phyloP scores from a whole-genome alignment of 805 yeast species.

The Myxozyma neotropica region DNA sequence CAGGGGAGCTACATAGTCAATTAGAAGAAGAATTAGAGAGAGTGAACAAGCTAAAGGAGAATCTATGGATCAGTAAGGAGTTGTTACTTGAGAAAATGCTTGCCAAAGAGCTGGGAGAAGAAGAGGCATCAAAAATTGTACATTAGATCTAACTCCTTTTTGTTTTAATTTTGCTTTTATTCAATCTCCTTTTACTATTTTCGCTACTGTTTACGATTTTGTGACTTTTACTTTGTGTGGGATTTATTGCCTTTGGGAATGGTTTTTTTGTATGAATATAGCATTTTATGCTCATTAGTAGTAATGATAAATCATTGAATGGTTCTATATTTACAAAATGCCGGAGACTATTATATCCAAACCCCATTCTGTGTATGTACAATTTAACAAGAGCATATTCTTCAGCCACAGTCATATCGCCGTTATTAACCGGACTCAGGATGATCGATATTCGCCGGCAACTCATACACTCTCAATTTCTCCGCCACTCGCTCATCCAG shows the following conservation, averaged over 20 bases:
- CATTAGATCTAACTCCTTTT: slow-evolving; percentile 7
- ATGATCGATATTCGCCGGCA: slow-evolving; percentile 19
- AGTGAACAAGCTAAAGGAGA: slow-evolving; percentile 30
- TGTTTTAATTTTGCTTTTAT: background rate
- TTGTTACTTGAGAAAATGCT: slow-evolving; percentile 40
- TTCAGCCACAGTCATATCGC: too few species aligned
- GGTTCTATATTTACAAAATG: too few species aligned
- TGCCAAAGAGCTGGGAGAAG: slow-evolving; percentile 34
- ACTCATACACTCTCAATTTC: slow-evolving; percentile 46
- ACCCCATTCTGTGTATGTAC: background rate
- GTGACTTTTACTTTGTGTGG: too few species aligned
- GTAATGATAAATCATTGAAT: too few species aligned
- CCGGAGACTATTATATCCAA: background rate
- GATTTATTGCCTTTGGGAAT: too few species aligned
- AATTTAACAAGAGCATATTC: background rate
- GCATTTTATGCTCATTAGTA: too few species aligned
- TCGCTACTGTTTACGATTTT: too few species aligned
- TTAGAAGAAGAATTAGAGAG: slow-evolving; percentile 36
- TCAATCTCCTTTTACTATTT: background rate
- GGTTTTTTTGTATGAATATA: too few species aligned
- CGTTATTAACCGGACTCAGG: too few species aligned
- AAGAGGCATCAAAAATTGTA: slow-evolving; percentile 30
- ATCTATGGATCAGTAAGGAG: slow-evolving; percentile 45
- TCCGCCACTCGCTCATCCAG: slow-evolving; percentile 68
- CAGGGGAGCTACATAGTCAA: slow-evolving; percentile 36